A percentile compares a stretch with the other conserved stretches of the same genome.
Evolutionary conservation across 2,329 filamentous ascomycete genomes (phyloP).

Genomic region (Pseudocercospora musae): DNA sequence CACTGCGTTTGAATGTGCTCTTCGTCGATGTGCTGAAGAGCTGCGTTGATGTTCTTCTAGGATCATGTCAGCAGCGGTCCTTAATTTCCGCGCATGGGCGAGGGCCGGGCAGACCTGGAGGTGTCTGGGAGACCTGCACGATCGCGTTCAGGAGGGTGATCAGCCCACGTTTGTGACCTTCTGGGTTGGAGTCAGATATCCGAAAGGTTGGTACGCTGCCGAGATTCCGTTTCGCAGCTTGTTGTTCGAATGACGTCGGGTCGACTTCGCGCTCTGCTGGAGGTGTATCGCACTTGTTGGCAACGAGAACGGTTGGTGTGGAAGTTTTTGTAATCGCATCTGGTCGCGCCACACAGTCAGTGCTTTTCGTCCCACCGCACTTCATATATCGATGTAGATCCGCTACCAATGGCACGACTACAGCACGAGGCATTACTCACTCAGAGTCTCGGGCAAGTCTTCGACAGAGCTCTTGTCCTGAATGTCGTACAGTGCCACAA

Average conservation of each 20-base stretch:
- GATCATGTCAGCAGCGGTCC: slow-evolving; percentile 2
- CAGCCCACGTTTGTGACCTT: slow-evolving; percentile 72
- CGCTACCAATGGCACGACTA: not conserved
- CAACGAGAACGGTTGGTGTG: slow-evolving; percentile 76
- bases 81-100: not conserved
- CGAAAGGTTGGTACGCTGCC: slow-evolving; percentile 68
- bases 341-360: slow-evolving; percentile 38
- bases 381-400: not conserved
- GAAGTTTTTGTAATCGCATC: slow-evolving; percentile 69
- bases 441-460: slow-evolving; percentile 70
- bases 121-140: slow-evolving; percentile 49
- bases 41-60: slow-evolving; percentile 19
- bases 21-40: slow-evolving; percentile 36
- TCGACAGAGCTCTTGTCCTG: slow-evolving; percentile 71
- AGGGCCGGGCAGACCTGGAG: slow-evolving; percentile 55
- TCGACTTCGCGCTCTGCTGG: slow-evolving; percentile 69
- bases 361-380: not conserved
- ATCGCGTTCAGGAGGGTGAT: slow-evolving; percentile 71
- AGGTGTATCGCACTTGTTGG: slow-evolving; percentile 83
- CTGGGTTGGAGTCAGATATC: slow-evolving; percentile 66
- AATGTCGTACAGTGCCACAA: slow-evolving; percentile 83
- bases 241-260: slow-evolving; percentile 61
- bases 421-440: slow-evolving; percentile 54
- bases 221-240: slow-evolving; percentile 59
- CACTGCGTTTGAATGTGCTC: slow-evolving; percentile 46